These are phyloP conservation scores for Aspergillus taichungensis DNA, from an alignment of 495 filamentous ascomycete genomes.

Conservation along the genomic window DNA sequence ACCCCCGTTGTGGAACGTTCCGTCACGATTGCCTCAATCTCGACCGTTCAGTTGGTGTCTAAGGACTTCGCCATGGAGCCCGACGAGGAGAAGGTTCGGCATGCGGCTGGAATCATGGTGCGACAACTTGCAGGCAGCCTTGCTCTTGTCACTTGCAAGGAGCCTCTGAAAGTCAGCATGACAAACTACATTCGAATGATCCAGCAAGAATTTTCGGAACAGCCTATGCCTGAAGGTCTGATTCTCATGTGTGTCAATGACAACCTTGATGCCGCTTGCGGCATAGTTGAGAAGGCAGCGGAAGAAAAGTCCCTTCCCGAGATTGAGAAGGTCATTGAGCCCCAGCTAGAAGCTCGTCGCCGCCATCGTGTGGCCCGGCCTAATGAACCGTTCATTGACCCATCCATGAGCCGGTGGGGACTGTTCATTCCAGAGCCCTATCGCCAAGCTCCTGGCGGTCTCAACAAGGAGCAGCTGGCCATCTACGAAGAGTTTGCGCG, in stretches of 20 bases:
- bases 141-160: conserved; percentile 95
- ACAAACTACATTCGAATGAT: conserved; percentile 90
- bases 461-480: conserved; percentile 86
- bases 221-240: conserved; percentile 73
- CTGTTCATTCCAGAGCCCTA: conserved; percentile 85
- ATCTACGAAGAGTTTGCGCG: conserved; percentile 95
- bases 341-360: conserved; percentile 61
- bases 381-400: conserved; percentile 75
- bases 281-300: conserved; percentile 85
- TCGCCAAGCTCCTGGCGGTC: conserved; percentile 66
- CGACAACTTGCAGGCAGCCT: conserved; percentile 86
- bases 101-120: conserved; percentile 82
- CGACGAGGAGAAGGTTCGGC: conserved; percentile 76
- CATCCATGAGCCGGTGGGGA: conserved; percentile 72
- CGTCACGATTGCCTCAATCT: conserved; percentile 94
- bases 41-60: conserved; percentile 81
- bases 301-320: conserved; percentile 87
- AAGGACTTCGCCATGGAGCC: conserved; percentile 95
- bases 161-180: conserved; percentile 91
- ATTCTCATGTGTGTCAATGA: conserved; percentile 98
- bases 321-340: conserved; percentile 84
- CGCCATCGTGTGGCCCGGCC: conserved; percentile 61
- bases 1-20: conserved; percentile 94
- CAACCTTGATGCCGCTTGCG: conserved; percentile 87
- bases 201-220: conserved; percentile 54